These are phyloP conservation scores for Cyclotella distinguenda DNA, from an alignment of 108 stramenopile genomes.

Conservation along the genomic window DNA sequence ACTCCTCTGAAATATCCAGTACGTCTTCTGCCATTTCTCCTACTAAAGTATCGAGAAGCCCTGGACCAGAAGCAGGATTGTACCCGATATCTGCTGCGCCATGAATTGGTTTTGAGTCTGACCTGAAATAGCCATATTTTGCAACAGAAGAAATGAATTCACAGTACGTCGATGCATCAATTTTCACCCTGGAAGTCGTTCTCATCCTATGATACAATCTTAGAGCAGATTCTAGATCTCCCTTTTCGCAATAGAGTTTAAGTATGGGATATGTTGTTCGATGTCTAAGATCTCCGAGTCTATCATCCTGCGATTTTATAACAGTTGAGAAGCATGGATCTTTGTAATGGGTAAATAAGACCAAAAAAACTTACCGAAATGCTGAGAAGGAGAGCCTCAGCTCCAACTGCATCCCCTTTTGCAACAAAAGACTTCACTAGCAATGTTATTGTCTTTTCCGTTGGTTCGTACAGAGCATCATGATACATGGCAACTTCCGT, in stretches of 20 bases:
- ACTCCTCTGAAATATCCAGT: constrained; percentile 47
- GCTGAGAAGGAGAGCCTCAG: constrained; percentile 64
- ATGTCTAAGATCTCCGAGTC: constrained; percentile 32
- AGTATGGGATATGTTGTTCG: constrained; percentile 49
- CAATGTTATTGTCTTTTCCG: constrained; percentile 70
- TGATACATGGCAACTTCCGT: constrained; percentile 76
- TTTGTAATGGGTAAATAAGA: not conserved
- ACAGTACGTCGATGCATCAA: constrained; percentile 45
- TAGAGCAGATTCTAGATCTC: constrained; percentile 44
- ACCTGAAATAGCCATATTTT: constrained; percentile 37
- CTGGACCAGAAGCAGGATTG: constrained; percentile 27
- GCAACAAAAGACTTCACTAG: constrained; percentile 65
- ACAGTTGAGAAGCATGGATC: not conserved
- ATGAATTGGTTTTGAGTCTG: constrained; percentile 34
- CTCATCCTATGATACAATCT: constrained; percentile 50
- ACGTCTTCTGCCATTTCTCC: constrained; percentile 53
- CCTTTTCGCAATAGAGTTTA: constrained; percentile 46
- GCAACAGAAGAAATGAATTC: constrained; percentile 46
- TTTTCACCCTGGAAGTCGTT: constrained; percentile 40
- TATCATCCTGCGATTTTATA: constrained; percentile 12
- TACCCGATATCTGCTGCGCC: constrained; percentile 45
- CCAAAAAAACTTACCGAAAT: constrained; percentile 46
- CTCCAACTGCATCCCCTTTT: constrained; percentile 61
- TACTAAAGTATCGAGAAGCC: constrained; percentile 33
- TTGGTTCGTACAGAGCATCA: constrained; percentile 72